Evolutionary conservation across 2,329 filamentous ascomycete genomes (phyloP).

Genomic region (Hymenoscyphus repandus): DNA sequence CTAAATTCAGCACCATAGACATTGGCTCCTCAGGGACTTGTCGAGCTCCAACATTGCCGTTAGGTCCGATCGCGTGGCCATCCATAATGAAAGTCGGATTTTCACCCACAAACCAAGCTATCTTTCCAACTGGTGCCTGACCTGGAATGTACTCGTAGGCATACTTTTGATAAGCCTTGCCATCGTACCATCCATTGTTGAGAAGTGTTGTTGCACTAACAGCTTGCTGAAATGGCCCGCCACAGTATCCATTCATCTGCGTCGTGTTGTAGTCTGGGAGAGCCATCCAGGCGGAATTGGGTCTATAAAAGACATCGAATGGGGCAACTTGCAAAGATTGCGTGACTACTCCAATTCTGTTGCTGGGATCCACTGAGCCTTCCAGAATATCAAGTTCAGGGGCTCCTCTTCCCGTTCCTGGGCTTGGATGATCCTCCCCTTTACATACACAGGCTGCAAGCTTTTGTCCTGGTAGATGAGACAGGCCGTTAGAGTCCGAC

Average conservation of each 20-base stretch:
- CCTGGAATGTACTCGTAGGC: constrained; percentile 51
- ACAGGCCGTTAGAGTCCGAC: constrained; percentile 59
- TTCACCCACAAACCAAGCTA: constrained; percentile 49
- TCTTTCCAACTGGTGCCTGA: constrained; percentile 33
- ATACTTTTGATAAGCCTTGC: constrained; percentile 48
- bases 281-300: constrained; percentile 46
- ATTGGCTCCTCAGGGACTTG: constrained; percentile 48
- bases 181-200: constrained; percentile 51
- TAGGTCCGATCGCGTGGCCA: constrained; percentile 45
- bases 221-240: constrained; percentile 51
- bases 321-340: constrained; percentile 35
- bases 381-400: constrained; percentile 70
- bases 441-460: constrained; percentile 61
- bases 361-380: constrained; percentile 41
- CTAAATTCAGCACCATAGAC: constrained; percentile 48
- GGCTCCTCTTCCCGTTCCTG: constrained; percentile 58
- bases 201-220: constrained; percentile 49
- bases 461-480: constrained; percentile 61
- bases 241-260: constrained; percentile 46
- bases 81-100: constrained; percentile 46
- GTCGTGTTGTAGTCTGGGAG: constrained; percentile 44
- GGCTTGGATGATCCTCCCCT: constrained; percentile 58
- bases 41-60: constrained; percentile 46
- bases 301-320: constrained; percentile 42
- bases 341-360: constrained; percentile 33